Conservation (phyloP, 345 rosid genomes). For the Pugionium cornutum region DNA sequence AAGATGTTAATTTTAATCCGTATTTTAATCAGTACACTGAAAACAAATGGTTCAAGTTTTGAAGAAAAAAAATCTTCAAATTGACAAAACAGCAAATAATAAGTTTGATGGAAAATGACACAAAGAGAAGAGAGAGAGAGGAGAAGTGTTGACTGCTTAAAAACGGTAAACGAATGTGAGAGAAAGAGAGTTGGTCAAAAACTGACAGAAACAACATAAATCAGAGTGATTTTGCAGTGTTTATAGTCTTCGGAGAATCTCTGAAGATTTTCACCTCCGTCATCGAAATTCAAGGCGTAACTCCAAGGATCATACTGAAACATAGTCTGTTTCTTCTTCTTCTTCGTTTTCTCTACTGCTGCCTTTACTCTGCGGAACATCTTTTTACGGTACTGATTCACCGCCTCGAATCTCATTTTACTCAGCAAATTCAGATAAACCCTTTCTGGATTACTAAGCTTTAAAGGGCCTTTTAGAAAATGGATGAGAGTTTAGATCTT, state of each 20-base stretch:
- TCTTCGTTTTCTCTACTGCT: conserved; percentile 29
- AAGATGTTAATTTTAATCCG: too few species aligned
- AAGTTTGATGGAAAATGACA: conserved; percentile 16
- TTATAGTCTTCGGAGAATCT: too few species aligned
- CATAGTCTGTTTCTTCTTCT: conserved; percentile 41
- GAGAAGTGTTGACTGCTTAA: too few species aligned
- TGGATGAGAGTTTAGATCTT: conserved; percentile 23
- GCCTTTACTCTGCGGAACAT: conserved; percentile 29
- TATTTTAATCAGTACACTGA: neutral
- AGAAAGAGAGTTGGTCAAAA: too few species aligned
- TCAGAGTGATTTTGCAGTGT: too few species aligned
- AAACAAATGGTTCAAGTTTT: conserved; percentile 12
- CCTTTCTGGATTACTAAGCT: neutral
- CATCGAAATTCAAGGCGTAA: too few species aligned
- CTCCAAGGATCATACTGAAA: conserved; percentile 60
- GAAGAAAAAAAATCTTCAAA: neutral
- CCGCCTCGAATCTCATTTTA: conserved; percentile 30
- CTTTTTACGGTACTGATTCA: conserved; percentile 35
- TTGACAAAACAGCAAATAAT: neutral
- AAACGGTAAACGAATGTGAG: too few species aligned
- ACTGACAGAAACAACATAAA: too few species aligned
- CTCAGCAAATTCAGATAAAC: neutral
- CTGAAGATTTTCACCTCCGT: too few species aligned
- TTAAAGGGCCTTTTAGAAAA: conserved; percentile 15
- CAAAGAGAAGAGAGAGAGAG: neutral